Evolutionary conservation across 495 filamentous ascomycete species (phyloP), one percentile per base, ranked within the genome.

Genomic region (Neurospora sp.): DNA sequence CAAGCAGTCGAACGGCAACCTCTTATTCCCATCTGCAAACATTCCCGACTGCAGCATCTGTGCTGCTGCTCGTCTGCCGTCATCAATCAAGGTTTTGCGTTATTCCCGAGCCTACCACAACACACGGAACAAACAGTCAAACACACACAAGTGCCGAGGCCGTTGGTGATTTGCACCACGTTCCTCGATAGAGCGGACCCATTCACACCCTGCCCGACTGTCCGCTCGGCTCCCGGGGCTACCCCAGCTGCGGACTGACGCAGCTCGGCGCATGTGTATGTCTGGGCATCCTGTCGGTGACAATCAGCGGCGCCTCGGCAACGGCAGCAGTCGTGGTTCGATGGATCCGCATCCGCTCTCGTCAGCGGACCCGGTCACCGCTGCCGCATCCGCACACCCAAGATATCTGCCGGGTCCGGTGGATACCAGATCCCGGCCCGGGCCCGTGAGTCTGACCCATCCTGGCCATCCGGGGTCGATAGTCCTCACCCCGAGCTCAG

Each of bases 401-500:
- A 65, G 53, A 65, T 8, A 16, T 35, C 0, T 65, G 27, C 53
- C 53, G 27, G 53, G 27, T 18, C 27, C 5, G 53, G 53, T 65
- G 53, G 53, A 65, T 48, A 68, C 70, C 45, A 35, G 70, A 59
- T 59, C 35, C 68, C 40, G 70, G 45, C 37, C 42, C 70, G 37
- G 42, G 44, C 41, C 70, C 45, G 70, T 71, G 39, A 68, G 40
- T 35, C 70, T 68, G 22, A 14, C 39, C 70, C 70, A 61, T 71
- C 18, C 45, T n/a, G 31, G 40, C 40, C 45, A 71, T 65, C 53
- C 53, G 38, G 70, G 72, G 68, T 40, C 71, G 61, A 59, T 14
- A 20, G 75, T 77, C 35, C 45, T 80, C 45, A 80, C 78, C 22
- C 81, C 81, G 70, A 81, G 73, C 70, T 82, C 81, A 71, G 76